Evolutionary conservation across 2,329 filamentous ascomycete genomes (phyloP), one percentile per base, ranked within the genome.

Genomic region (Aspergillus fumigatus): DNA sequence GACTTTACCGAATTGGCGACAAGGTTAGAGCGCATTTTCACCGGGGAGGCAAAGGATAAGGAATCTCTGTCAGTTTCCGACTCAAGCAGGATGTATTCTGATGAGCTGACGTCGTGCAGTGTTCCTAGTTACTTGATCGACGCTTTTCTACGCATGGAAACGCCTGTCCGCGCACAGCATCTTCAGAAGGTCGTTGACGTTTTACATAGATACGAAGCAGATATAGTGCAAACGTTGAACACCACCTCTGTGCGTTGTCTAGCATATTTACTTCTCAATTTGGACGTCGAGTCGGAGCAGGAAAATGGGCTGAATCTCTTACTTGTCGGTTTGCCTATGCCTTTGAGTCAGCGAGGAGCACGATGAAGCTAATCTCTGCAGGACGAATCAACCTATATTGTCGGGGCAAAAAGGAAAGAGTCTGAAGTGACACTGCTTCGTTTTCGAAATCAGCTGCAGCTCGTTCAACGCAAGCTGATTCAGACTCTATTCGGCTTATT

Each of bases 261-360:
- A 10, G 54, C 61, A 27, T 57, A 51, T n/a, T 26, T 60, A 7
- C 25, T 67, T 9, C 60, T 67, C 10, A 52, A 45, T n/a, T 59
- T 57, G n/a, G 25, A 50, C 14, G 35, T 25, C 3, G 38, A 56
- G 19, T 26, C 41, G 26, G 52, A 48, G 9, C 45, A 57, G 48
- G 51, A 63, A 38, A 41, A 25, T 43, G 65, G 56, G 7, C 50
- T 67, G 9, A 48, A 47, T 11, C 50, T 67, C 38, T 53, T 67
- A 23, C 56, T 64, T 55, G 64, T 67, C 41, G 9, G 50, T 25
- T 23, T 9, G 4, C 10, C 43, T 35, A 3, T 47, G 53, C 8
- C 4, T 50, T 25, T n/a, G 32, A 10, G 35, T 21, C 7, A 6
- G 32, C 26, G 9, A 4, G 7, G 23, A 29, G 29, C 8, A 6